Evolutionary conservation across 78 protist genomes (phyloP).

Genomic region (Polysphondylium violaceum): DNA sequence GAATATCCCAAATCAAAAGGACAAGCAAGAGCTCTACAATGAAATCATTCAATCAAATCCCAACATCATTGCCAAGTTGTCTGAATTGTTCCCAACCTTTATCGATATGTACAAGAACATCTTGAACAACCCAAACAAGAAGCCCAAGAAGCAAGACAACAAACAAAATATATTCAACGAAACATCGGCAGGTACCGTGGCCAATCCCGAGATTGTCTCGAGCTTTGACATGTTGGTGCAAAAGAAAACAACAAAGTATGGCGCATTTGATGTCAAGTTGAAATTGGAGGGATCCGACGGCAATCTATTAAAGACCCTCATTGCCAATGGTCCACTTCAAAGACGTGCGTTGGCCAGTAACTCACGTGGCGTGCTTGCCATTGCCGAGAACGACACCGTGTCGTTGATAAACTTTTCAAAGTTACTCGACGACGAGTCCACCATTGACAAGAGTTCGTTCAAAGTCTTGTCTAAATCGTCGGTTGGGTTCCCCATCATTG

Average conservation of each 20-base stretch:
- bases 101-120: conserved; percentile 15
- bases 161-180: not conserved
- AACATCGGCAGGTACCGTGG: not conserved
- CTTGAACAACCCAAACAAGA: not conserved
- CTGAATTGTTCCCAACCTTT: conserved; percentile 36
- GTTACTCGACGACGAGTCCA: conserved; percentile 45
- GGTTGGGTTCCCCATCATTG: conserved; percentile 40
- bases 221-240: conserved; percentile 22
- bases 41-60: not conserved
- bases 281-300: conserved; percentile 71
- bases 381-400: conserved; percentile 54
- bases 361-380: conserved; percentile 33
- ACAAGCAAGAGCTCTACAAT: conserved; percentile 2
- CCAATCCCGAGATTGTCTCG: conserved; percentile 21
- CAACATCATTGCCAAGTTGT: not conserved
- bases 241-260: conserved; percentile 48
- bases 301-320: conserved; percentile 13
- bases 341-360: conserved; percentile 30
- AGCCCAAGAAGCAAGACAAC: not conserved
- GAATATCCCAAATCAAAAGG: conserved; percentile 53
- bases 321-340: conserved; percentile 47
- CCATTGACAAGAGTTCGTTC: conserved; percentile 35
- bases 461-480: conserved; percentile 31
- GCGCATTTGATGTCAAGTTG: conserved; percentile 54
- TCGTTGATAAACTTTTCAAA: conserved; percentile 11